A percentile compares a stretch with the other conserved stretches of the same genome.
phyloP scores from a whole-genome alignment of 2,329 filamentous ascomycete genomes.

The Celoporthe dispersa region DNA sequence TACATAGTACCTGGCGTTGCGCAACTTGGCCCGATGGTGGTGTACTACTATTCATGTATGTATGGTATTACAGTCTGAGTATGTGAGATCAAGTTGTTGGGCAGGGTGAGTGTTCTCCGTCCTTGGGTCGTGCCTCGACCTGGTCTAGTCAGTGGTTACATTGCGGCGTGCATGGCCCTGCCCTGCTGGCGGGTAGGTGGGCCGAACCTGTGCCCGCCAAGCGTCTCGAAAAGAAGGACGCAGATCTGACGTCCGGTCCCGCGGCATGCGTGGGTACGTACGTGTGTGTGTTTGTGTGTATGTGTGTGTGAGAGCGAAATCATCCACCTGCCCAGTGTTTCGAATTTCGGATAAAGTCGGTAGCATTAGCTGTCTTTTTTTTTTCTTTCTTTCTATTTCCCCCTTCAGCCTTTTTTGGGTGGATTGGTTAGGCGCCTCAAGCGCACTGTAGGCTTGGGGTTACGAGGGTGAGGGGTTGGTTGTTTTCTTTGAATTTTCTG shows the following conservation, averaged over 20 bases:
- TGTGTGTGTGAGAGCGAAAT: neutral
- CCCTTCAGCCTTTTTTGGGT: neutral
- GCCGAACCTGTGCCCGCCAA: neutral
- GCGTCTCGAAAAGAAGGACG: neutral
- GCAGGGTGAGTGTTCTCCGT: conserved; percentile 16
- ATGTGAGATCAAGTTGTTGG: neutral
- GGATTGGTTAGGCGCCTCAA: neutral
- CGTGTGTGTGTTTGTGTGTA: neutral
- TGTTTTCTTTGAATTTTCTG: no score
- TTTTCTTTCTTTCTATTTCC: neutral
- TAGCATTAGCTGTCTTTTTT: neutral
- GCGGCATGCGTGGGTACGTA: neutral
- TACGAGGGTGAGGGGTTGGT: neutral
- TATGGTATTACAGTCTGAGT: neutral
- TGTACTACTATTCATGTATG: neutral
- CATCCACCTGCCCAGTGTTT: neutral
- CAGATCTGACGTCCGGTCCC: neutral
- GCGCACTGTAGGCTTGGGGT: neutral
- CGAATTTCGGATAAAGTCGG: neutral
- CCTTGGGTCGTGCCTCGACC: neutral
- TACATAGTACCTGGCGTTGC: neutral
- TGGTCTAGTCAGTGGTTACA: neutral
- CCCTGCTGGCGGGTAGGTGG: neutral
- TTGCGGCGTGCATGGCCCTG: no score
- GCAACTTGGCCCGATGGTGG: neutral